A percentile compares a stretch with the other conserved stretches of the same genome.
Conservation (phyloP, 768 basidiomycete genomes). For the Rhodotorula graminis region DNA sequence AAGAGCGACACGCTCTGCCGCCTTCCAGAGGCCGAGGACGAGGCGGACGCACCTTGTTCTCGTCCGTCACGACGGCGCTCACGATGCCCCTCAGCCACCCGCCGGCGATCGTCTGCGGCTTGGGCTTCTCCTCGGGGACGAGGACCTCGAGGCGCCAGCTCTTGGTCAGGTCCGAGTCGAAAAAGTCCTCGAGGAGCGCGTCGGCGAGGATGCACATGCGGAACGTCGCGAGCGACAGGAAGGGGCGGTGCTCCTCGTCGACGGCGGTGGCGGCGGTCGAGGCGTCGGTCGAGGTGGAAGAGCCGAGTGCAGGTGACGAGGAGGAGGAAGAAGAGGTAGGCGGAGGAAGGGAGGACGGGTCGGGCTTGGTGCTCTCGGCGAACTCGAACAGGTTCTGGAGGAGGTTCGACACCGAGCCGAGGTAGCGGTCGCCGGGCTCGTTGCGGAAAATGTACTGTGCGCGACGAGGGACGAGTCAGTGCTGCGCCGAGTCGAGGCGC, state of each 20-base stretch:
- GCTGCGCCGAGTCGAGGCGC: not conserved
- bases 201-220: conserved; percentile 98
- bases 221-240: conserved; percentile 91
- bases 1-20: not conserved
- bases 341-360: not conserved
- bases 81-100: conserved; percentile 67
- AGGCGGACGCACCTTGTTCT: conserved; percentile 57
- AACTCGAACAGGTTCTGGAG: conserved; percentile 99
- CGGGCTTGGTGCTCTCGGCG: conserved; percentile 47
- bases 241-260: conserved; percentile 36
- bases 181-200: conserved; percentile 93
- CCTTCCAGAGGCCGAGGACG: not conserved
- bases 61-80: conserved; percentile 82
- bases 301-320: no score
- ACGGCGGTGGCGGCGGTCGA: not conserved
- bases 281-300: not conserved
- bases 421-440: conserved; percentile 91
- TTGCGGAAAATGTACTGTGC: conserved; percentile 92
- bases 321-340: not conserved
- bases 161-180: conserved; percentile 80
- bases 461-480: not conserved
- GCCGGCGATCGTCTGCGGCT: conserved; percentile 52
- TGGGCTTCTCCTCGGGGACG: conserved; percentile 48
- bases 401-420: conserved; percentile 76
- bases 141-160: conserved; percentile 71